These are phyloP conservation scores for Prunus dulcis DNA, from an alignment of 306 rosid species.

Conservation along the genomic window DNA sequence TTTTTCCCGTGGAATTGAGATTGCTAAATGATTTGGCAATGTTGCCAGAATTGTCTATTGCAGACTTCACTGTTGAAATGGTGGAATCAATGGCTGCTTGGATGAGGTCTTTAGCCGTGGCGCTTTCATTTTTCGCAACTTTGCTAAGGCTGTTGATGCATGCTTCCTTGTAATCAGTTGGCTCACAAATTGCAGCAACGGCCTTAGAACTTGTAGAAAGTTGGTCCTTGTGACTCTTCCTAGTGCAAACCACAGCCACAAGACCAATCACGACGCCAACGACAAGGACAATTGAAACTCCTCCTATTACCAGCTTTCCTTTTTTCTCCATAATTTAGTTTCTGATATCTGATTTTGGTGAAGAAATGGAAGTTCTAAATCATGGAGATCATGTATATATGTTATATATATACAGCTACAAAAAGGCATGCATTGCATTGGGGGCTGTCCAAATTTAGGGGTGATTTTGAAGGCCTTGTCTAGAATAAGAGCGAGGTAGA, in stretches of 20 bases:
- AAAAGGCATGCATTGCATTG: not conserved
- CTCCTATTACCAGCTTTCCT: constrained; percentile 11
- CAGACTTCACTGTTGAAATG: constrained; percentile 10
- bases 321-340: not conserved
- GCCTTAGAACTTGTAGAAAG: constrained; percentile 14
- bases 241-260: not conserved
- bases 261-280: constrained; percentile 19
- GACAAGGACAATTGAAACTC: constrained; percentile 20
- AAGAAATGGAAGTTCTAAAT: not conserved
- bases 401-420: not conserved
- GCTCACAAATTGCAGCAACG: constrained; percentile 24
- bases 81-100: constrained; percentile 26
- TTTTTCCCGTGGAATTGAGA: constrained; percentile 5
- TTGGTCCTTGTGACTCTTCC: not conserved
- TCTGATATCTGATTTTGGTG: not conserved
- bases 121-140: constrained; percentile 12
- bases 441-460: constrained; percentile 5
- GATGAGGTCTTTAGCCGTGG: constrained; percentile 20
- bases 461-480: not conserved
- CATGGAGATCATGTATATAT: not conserved
- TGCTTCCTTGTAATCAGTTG: constrained; percentile 30
- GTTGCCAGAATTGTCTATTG: constrained; percentile 5
- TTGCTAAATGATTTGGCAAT: not conserved
- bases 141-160: constrained; percentile 21
- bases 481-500: too few species aligned